phyloP scores from a whole-genome alignment of 306 rosid genomes.

The Biancaea sappan region DNA sequence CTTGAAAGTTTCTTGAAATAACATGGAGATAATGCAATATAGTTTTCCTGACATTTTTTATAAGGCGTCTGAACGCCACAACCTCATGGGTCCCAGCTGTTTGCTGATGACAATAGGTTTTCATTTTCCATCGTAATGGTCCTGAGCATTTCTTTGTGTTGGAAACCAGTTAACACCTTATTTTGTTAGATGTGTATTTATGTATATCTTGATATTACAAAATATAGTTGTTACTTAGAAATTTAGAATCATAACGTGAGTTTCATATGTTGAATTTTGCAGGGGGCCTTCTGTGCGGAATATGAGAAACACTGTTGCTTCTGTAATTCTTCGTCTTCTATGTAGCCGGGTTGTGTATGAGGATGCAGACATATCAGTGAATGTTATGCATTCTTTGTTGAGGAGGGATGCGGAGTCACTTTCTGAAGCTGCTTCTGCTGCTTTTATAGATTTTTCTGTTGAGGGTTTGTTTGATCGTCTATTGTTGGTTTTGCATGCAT shows the following conservation, averaged over 20 bases:
- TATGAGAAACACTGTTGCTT: slow-evolving; percentile 73
- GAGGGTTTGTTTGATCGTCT: slow-evolving; percentile 73
- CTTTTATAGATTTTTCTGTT: slow-evolving; percentile 50
- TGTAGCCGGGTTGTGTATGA: slow-evolving; percentile 80
- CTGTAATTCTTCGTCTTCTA: slow-evolving; percentile 80
- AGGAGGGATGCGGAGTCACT: slow-evolving; percentile 67
- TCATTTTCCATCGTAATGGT: not conserved
- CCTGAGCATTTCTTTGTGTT: not conserved
- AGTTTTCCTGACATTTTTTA: not conserved
- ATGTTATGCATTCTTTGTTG: slow-evolving; percentile 42
- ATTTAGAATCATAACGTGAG: not conserved
- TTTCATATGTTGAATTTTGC: slow-evolving; percentile 37
- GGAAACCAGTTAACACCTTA: not conserved
- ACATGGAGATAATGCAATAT: not conserved
- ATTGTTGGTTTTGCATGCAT: slow-evolving; percentile 81
- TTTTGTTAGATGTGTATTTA: not conserved
- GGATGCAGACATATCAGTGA: slow-evolving; percentile 51
- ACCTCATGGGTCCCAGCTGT: slow-evolving; percentile 4
- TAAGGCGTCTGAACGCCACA: not conserved
- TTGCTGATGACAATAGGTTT: slow-evolving; percentile 6
- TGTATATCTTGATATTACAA: slow-evolving; percentile 1
- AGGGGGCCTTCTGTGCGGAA: slow-evolving; percentile 83
- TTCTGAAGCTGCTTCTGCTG: slow-evolving; percentile 54
- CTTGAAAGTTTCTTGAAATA: not conserved
- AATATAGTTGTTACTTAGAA: not conserved